These are phyloP conservation scores for Penicillium fuscoglaucum DNA, from an alignment of 2,329 filamentous ascomycete genomes.

Conservation along the genomic window DNA sequence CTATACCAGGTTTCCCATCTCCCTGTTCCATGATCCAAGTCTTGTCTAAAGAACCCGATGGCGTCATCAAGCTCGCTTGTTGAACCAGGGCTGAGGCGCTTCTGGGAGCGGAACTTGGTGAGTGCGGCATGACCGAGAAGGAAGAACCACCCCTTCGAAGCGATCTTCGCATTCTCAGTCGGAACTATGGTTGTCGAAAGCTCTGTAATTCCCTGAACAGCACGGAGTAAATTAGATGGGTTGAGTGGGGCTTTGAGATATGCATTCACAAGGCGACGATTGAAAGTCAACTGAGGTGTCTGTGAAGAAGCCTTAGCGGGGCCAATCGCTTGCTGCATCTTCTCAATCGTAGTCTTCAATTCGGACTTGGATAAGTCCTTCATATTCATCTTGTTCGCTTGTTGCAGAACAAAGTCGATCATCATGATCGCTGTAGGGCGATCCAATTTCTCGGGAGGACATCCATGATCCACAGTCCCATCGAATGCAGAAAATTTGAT, in stretches of 20 bases:
- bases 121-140: slow-evolving; percentile 84
- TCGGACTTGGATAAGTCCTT: slow-evolving; percentile 92
- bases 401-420: slow-evolving; percentile 77
- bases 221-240: slow-evolving; percentile 74
- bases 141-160: slow-evolving; percentile 88
- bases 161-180: slow-evolving; percentile 67
- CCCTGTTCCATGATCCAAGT: slow-evolving; percentile 77
- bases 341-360: slow-evolving; percentile 84
- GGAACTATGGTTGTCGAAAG: slow-evolving; percentile 71
- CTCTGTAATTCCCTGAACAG: slow-evolving; percentile 74
- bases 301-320: slow-evolving; percentile 72
- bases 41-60: slow-evolving; percentile 74
- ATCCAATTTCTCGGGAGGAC: slow-evolving; percentile 74
- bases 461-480: slow-evolving; percentile 75
- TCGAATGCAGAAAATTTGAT: slow-evolving; percentile 71
- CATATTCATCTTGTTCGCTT: slow-evolving; percentile 80
- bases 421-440: slow-evolving; percentile 76
- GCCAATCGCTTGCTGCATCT: slow-evolving; percentile 85
- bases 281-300: slow-evolving; percentile 79
- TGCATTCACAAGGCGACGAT: slow-evolving; percentile 76
- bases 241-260: slow-evolving; percentile 83
- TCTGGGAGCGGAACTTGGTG: slow-evolving; percentile 78
- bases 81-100: slow-evolving; percentile 73
- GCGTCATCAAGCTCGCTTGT: slow-evolving; percentile 83
- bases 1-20: slow-evolving; percentile 92